Percentiles rank a stretch among this genome's conserved stretches.
Evolutionary conservation across 345 rosid species (phyloP).

Genomic region (Populus davidiana): DNA sequence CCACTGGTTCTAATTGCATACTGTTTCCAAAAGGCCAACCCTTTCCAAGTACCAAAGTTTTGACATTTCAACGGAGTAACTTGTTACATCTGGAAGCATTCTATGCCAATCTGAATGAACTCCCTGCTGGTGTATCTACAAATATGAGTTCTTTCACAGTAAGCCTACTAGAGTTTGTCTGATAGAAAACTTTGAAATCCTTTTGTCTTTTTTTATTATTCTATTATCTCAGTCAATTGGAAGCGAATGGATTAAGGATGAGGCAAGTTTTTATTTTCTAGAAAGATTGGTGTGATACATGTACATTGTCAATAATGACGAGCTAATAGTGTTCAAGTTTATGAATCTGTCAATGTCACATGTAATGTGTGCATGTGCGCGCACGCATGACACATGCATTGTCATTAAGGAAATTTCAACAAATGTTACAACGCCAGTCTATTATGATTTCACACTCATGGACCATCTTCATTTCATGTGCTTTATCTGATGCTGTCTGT

Average conservation of each 20-base stretch:
- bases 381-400: too few species aligned
- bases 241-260: too few species aligned
- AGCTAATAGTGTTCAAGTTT: too few species aligned
- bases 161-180: slow-evolving; percentile 15
- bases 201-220: background rate
- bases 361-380: too few species aligned
- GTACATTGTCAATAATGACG: too few species aligned
- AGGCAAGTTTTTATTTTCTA: too few species aligned
- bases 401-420: background rate
- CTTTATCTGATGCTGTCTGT: background rate
- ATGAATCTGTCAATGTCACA: too few species aligned
- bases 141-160: slow-evolving; percentile 53
- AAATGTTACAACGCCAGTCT: background rate
- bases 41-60: slow-evolving; percentile 69
- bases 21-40: slow-evolving; percentile 66
- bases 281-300: too few species aligned
- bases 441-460: background rate
- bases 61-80: slow-evolving; percentile 50
- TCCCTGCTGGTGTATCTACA: slow-evolving; percentile 36
- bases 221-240: too few species aligned
- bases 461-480: background rate
- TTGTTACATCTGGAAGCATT: slow-evolving; percentile 53
- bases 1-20: slow-evolving; percentile 43
- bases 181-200: too few species aligned
- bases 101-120: slow-evolving; percentile 53